Evolutionary conservation across 495 filamentous ascomycete genomes (phyloP).

Genomic region (Lasiosphaeria miniovina): DNA sequence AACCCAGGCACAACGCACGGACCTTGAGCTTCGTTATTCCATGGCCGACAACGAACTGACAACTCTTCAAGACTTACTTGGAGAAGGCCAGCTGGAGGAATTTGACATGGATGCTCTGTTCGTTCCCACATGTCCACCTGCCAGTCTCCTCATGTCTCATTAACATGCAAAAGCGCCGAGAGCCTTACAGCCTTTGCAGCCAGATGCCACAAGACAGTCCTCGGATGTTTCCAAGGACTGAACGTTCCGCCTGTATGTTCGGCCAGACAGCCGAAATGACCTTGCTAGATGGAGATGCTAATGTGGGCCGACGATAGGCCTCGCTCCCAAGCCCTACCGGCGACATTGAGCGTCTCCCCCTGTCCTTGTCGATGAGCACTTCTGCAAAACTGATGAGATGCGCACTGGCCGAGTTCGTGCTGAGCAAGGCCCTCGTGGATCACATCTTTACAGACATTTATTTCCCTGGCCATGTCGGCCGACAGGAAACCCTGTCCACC

Average conservation of each 20-base stretch:
- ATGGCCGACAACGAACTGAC: background rate
- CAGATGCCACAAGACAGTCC: background rate
- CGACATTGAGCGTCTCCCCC: background rate
- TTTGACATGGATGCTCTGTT: background rate
- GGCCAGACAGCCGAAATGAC: background rate
- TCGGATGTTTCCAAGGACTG: background rate
- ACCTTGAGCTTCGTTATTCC: background rate
- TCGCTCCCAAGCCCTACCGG: background rate
- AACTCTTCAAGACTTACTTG: background rate
- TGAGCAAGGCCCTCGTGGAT: constrained; percentile 1
- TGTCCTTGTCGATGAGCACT: constrained; percentile 1
- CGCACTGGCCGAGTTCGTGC: constrained; percentile 1
- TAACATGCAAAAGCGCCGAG: background rate
- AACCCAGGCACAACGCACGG: background rate
- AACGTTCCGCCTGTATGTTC: background rate
- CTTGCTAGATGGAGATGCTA: background rate
- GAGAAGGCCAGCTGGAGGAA: background rate
- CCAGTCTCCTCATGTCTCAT: background rate
- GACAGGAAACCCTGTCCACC: background rate
- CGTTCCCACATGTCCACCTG: background rate
- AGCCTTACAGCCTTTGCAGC: background rate
- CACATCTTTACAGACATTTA: constrained; percentile 8
- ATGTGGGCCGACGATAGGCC: background rate
- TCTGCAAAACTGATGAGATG: constrained; percentile 8
- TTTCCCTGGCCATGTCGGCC: background rate